Base-by-base conservation (phyloP, 2,329 filamentous ascomycete species). In the Ophiostoma fasciatum region DNA sequence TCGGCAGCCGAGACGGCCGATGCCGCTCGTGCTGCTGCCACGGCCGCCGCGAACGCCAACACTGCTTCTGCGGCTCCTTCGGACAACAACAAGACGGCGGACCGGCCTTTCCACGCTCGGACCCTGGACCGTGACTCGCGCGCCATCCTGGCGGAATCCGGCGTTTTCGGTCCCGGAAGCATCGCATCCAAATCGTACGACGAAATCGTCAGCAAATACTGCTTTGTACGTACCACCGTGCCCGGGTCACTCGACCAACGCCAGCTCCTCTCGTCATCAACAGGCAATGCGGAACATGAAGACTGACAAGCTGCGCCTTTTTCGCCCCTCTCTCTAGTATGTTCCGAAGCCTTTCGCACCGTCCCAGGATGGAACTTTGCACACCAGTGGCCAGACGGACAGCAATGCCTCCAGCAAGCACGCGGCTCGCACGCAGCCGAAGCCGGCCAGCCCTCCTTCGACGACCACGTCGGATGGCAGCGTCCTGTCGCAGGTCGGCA, bases 141-240 rank as follows among this genome's bases (percentile, higher is more conserved):
- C 9, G 26, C 28, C 12, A 41, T 39, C 12, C 15, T 35, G 19
- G 17, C 37, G 14, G 36, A 37, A 4, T 34, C 40, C 19, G 35
- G 51, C 49, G 49, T 50, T 30, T 46, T 38, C 28, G 40, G 66
- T 64, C 56, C 59, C 45, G 48, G 61, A 33, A 60, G 59, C 51
- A 78, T 94, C 46, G 74, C 87, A 42, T 92, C 85, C 45, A 77
- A 83, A 42, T 87, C 88, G 41, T 96, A 98, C 57, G 83, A 92
- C 61, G 90, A 98, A 61, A 72, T 98, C 46, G 81, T 98, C 58
- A 87, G 93, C 66, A 94, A 93, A 66, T 98, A 94, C 69, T 98
- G 90, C 71, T 98, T 96, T 74, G 88, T 94, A 88, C 76, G 88
- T 93, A 70, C 70, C 53, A 3, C 23, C n/a, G 59, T 58, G 46